phyloP scores from a whole-genome alignment of 2,329 filamentous ascomycete species.

The Cercospora canescens region DNA sequence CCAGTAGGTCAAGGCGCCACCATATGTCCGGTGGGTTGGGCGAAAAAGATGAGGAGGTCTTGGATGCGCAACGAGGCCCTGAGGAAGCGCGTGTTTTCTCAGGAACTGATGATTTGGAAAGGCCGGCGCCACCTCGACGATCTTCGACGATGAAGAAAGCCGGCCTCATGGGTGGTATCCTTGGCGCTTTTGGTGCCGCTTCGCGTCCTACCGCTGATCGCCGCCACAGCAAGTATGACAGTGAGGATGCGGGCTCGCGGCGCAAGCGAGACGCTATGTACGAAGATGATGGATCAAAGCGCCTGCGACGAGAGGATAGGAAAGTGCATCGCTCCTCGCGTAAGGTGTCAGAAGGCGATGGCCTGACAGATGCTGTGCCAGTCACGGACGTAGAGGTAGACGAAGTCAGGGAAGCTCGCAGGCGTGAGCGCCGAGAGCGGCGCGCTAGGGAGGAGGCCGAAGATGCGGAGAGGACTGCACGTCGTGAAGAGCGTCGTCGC shows the following conservation, averaged over 20 bases:
- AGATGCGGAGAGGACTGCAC: conserved; percentile 31
- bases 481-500: conserved; percentile 30
- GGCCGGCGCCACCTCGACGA: conserved; percentile 56
- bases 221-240: conserved; percentile 37
- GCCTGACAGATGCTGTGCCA: conserved; percentile 28
- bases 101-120: conserved; percentile 54
- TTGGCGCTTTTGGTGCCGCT: conserved; percentile 41
- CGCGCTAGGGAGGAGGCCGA: conserved; percentile 42
- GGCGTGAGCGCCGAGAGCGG: conserved; percentile 37
- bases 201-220: conserved; percentile 30
- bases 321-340: conserved; percentile 35
- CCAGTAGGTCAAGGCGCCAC: conserved; percentile 44
- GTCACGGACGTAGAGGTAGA: conserved; percentile 34
- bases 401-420: conserved; percentile 32
- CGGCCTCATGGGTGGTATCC: conserved; percentile 59
- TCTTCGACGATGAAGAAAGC: conserved; percentile 60
- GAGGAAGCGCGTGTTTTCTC: conserved; percentile 46
- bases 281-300: conserved; percentile 37
- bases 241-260: conserved; percentile 32
- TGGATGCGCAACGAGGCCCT: conserved; percentile 40
- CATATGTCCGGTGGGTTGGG: conserved; percentile 41
- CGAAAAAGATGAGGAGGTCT: conserved; percentile 43
- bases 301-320: conserved; percentile 39
- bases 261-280: conserved; percentile 36
- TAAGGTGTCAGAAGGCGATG: conserved; percentile 33